Conservation (phyloP, 1,284 basidiomycete genomes). For the Gomphus bonarii region DNA sequence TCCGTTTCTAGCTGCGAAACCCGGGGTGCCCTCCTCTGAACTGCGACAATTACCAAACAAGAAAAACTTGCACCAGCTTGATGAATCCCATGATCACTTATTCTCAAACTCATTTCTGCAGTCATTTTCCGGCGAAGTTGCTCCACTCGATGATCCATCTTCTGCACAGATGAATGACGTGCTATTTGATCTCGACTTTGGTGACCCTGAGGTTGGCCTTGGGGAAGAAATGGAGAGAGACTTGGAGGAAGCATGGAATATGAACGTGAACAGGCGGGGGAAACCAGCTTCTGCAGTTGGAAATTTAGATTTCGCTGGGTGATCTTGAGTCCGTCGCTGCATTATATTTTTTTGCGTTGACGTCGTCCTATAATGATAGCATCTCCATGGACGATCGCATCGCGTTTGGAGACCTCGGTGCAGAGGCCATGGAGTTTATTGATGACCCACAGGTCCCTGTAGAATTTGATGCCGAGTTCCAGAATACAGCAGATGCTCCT, state of each 20-base stretch:
- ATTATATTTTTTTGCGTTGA: background rate
- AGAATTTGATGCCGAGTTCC: background rate
- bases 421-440: background rate
- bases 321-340: background rate
- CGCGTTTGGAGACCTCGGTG: background rate
- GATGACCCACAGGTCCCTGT: background rate
- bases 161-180: conserved; percentile 45
- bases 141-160: conserved; percentile 28
- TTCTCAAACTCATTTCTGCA: conserved; percentile 54
- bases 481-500: background rate
- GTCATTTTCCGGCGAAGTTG: conserved; percentile 25
- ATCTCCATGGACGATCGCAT: background rate
- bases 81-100: conserved; percentile 58
- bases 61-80: conserved; percentile 40
- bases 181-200: conserved; percentile 37
- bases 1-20: background rate
- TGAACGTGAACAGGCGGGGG: background rate
- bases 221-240: conserved; percentile 64
- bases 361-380: background rate
- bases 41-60: background rate
- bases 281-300: background rate
- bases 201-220: conserved; percentile 30
- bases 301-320: background rate
- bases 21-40: background rate
- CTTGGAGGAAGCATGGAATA: conserved; percentile 51